Base-by-base conservation (phyloP, 192 early-diverging fungal genomes). In the Coemansia sp. region DNA sequence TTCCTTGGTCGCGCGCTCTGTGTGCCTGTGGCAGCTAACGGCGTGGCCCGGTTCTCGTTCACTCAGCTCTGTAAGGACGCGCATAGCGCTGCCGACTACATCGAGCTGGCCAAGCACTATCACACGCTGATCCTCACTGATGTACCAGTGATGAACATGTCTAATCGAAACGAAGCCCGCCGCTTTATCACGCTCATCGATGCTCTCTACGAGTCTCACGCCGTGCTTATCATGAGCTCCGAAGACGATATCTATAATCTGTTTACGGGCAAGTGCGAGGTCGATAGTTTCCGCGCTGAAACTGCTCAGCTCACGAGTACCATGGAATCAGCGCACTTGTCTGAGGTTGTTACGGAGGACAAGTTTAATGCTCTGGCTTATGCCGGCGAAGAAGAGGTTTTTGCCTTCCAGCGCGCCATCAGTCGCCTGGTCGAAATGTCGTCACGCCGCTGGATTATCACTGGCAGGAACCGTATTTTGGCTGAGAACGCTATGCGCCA, bases 161-260 rank as follows among this genome's bases (percentile, higher is more conserved):
- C 61, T 10, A 87, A 92, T 72, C 86, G 94, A 4, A 93, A 95
- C 69, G 94, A 97, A 67, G 94, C 94, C 4, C 85, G 95, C 6
- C 87, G 97, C 14, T 92, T 97, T 60, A 98, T 98, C 67, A 98
- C 94, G 4, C 78, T 98, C 10, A 88, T 98, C 62, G 97, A 98
- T 73, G 89, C 94, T 8, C 76, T 97, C 62, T 98, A 98, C 77
- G 95, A 98, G 60, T 86, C 88, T 8, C 90, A 93, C 67, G 78
- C 86, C 15, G 86, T 85, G 62, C 77, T 96, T 17, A 69, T 94
- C 51, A 88, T 90, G 63, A 87, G 90, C 60, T 91, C 93, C 12
- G 91, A 91, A 21, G 82, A 84, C 9, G 77, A 81, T 19, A 85
- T 94, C 6, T 74, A 77, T 37, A 78, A 86, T 4, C 83, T 98